A percentile compares a stretch with the other conserved stretches of the same genome.
Conservation (phyloP, 495 filamentous ascomycete species). For the Neurospora sp. region DNA sequence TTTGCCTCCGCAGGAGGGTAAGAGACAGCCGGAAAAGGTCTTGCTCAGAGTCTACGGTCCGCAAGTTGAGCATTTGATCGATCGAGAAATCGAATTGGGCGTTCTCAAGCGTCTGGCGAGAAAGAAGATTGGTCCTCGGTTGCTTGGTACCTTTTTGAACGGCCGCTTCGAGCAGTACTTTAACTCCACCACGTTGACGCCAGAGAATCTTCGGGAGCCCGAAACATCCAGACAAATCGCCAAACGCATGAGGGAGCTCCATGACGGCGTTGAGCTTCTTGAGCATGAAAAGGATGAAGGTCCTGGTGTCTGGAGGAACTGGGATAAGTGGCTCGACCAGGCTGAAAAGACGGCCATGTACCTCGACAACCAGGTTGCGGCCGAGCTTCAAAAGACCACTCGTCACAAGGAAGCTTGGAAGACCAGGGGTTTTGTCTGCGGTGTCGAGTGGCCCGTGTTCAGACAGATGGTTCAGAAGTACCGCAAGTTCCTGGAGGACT, state of each 20-base stretch:
- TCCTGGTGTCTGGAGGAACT: constrained; percentile 79
- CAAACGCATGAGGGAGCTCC: constrained; percentile 95
- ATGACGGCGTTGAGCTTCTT: constrained; percentile 83
- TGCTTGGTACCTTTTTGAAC: constrained; percentile 91
- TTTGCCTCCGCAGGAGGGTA: constrained; percentile 23
- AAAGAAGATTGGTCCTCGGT: constrained; percentile 84
- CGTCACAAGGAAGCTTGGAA: constrained; percentile 47
- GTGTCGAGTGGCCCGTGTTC: constrained; percentile 76
- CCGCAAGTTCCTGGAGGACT: constrained; percentile 58
- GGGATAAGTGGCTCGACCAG: constrained; percentile 87
- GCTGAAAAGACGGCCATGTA: constrained; percentile 67
- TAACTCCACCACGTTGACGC: constrained; percentile 67
- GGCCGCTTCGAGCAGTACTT: constrained; percentile 96
- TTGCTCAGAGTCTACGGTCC: constrained; percentile 90
- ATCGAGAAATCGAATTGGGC: constrained; percentile 78
- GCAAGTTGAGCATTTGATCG: constrained; percentile 91
- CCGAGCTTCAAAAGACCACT: constrained; percentile 12
- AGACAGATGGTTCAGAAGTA: constrained; percentile 67
- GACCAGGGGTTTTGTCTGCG: constrained; percentile 65
- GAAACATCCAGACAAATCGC: constrained; percentile 87
- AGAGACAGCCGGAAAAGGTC: constrained; percentile 52
- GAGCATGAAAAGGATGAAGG: constrained; percentile 67
- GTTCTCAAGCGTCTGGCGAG: constrained; percentile 79
- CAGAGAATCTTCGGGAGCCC: constrained; percentile 65
- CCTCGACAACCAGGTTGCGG: constrained; percentile 57